Conservation (phyloP, 2,329 filamentous ascomycete species). For the Penicillium rolfsii region DNA sequence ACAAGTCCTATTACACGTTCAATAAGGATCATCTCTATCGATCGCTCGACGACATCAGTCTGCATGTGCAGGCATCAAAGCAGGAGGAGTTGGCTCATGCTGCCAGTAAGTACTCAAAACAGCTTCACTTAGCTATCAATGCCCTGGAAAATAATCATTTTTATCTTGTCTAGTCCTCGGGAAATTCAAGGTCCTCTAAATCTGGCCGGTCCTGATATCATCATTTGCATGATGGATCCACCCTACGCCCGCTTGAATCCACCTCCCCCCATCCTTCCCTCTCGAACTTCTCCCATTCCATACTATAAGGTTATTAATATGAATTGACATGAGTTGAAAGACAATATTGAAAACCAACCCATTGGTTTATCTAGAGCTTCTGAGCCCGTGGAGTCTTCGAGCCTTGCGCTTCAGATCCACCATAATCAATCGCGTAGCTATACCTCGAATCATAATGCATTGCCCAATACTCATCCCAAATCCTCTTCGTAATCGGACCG, state of each 20-base stretch:
- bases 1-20: constrained; percentile 23
- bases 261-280: not conserved
- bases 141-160: not conserved
- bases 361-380: not conserved
- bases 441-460: constrained; percentile 50
- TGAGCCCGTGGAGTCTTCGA: not conserved
- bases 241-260: not conserved
- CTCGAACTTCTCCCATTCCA: not conserved
- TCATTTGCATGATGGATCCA: not conserved
- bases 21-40: constrained; percentile 28
- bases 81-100: constrained; percentile 21
- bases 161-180: constrained; percentile 13
- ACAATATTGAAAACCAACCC: not conserved
- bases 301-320: not conserved
- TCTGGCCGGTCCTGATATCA: not conserved
- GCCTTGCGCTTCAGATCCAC: not conserved
- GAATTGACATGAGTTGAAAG: not conserved
- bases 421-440: constrained; percentile 33
- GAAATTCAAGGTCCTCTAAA: constrained; percentile 25
- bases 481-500: constrained; percentile 51
- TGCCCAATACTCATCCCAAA: constrained; percentile 58
- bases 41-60: constrained; percentile 23
- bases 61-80: constrained; percentile 27
- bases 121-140: not conserved
- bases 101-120: constrained; percentile 15